Evolutionary conservation across 805 yeast genomes (phyloP), one percentile per base, ranked within the genome.

Genomic region (Danielia oregonensis): DNA sequence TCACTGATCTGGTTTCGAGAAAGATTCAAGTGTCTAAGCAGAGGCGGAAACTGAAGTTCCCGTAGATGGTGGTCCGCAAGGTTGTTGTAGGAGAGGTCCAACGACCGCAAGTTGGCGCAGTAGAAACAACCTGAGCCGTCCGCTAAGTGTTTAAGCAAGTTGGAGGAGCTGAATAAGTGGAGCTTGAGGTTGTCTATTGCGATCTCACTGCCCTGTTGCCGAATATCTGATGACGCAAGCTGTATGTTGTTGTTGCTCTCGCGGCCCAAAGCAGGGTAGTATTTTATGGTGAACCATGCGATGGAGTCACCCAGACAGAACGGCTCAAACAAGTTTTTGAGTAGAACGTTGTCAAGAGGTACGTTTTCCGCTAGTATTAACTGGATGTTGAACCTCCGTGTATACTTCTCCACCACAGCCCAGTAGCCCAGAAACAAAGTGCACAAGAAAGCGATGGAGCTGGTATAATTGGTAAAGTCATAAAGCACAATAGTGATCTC

Each of bases 71-170:
- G 26, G 30, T 58, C 59, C n/a, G 40, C 35, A 10, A 61, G 37
- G 9, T 45, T 43, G 28, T 58, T 60, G 39, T 36, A 61, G 3
- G 64, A 57, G 25, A 61, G 40, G 40, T 61, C 57, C 12, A 61
- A 39, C 22, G 37, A 32, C 28, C 41, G 36, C 14, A 58, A 40
- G 10, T 33, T 32, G 9, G 29, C 30, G 35, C 40, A 46, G 21
- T 29, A 12, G 21, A 39, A 30, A 28, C 44, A 43, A 12, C 33
- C 32, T 7, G 30, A 22, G 24, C 24, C 19, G 19, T 25, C 19
- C 12, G 28, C 37, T 10, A 50, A 34, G 24, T 43, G 45, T 17
- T 31, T 32, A 19, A 41, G 30, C 11, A 48, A 34, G 7, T 39
- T 26, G 17, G 32, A 13, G 2, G 44, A 29, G 33, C 48, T 41